Conservation (phyloP, 1,139 yeast genomes). For the Meyerozyma elateridarum region DNA sequence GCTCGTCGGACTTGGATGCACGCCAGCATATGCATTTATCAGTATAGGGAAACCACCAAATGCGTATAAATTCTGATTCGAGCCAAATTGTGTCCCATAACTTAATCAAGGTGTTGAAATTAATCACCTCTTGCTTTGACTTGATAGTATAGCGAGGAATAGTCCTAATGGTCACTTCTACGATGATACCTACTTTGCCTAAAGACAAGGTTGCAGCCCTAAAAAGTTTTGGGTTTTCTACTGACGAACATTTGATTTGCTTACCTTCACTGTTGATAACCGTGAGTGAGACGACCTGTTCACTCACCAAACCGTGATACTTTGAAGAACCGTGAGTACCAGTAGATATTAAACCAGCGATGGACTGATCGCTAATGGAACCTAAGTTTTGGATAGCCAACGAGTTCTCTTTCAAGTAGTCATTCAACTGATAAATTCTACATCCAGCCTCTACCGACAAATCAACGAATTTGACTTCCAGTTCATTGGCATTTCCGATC, state of each 20-base stretch:
- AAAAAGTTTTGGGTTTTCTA: conserved; percentile 65
- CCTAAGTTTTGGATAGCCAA: conserved; percentile 90
- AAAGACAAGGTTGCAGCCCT: conserved; percentile 81
- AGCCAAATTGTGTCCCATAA: conserved; percentile 79
- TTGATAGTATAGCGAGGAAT: conserved; percentile 80
- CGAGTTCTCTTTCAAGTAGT: conserved; percentile 54
- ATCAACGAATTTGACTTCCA: conserved; percentile 70
- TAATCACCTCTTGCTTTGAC: conserved; percentile 76
- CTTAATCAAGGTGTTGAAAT: conserved; percentile 64
- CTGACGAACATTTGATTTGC: conserved; percentile 62
- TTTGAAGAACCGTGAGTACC: conserved; percentile 97
- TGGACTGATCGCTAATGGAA: conserved; percentile 87
- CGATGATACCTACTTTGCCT: conserved; percentile 89
- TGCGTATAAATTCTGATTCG: conserved; percentile 82
- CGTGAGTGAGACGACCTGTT: conserved; percentile 76
- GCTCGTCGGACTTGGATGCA: conserved; percentile 66
- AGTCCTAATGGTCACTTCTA: conserved; percentile 80
- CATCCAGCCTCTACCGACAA: conserved; percentile 92
- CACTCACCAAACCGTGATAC: conserved; percentile 84
- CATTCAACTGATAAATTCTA: conserved; percentile 73
- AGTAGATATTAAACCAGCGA: conserved; percentile 92
- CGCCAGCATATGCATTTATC: conserved; percentile 86
- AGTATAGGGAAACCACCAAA: conserved; percentile 98
- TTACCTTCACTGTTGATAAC: conserved; percentile 73
- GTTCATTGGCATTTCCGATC: conserved; percentile 21